Percentiles rank a stretch among this genome's conserved stretches.
phyloP scores from a whole-genome alignment of 1,139 yeast genomes.

The Pichia terricola region DNA sequence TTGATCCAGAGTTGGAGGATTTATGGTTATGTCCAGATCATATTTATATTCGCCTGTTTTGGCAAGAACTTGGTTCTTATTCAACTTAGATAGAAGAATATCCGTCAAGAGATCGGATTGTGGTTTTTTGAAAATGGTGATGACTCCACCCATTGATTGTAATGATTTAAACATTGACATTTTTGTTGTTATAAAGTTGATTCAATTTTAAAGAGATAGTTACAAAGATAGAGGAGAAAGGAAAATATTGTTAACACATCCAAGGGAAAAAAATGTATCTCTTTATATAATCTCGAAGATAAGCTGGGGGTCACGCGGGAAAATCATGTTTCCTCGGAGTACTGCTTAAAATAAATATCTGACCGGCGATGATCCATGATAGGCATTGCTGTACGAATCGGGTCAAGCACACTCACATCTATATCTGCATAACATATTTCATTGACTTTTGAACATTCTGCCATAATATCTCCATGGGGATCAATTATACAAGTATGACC shows the following conservation, averaged over 20 bases:
- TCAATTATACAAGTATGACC: slow-evolving; percentile 82
- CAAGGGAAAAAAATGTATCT: no score
- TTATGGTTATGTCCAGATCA: slow-evolving; percentile 16
- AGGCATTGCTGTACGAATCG: slow-evolving; percentile 62
- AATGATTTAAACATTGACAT: slow-evolving; percentile 28
- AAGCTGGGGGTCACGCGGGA: no score
- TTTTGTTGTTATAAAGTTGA: no score
- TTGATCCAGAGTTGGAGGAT: slow-evolving; percentile 23
- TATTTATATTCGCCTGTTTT: slow-evolving; percentile 14
- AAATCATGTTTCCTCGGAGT: no score
- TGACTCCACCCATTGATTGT: slow-evolving; percentile 23
- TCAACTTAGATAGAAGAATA: not conserved
- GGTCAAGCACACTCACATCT: slow-evolving; percentile 40
- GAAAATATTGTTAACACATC: no score
- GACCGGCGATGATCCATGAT: slow-evolving; percentile 57
- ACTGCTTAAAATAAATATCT: slow-evolving; percentile 15
- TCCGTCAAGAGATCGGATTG: not conserved
- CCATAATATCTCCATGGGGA: slow-evolving; percentile 83
- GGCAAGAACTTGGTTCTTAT: not conserved
- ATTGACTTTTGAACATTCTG: slow-evolving; percentile 36
- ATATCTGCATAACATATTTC: slow-evolving; percentile 53
- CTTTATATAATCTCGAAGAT: no score
- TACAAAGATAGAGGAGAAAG: no score
- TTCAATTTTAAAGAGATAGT: no score
- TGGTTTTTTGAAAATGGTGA: slow-evolving; percentile 20